Percentiles rank a stretch among this genome's conserved stretches.
phyloP scores from a whole-genome alignment of 495 filamentous ascomycete species.

The Aspergillus cavernicola region DNA sequence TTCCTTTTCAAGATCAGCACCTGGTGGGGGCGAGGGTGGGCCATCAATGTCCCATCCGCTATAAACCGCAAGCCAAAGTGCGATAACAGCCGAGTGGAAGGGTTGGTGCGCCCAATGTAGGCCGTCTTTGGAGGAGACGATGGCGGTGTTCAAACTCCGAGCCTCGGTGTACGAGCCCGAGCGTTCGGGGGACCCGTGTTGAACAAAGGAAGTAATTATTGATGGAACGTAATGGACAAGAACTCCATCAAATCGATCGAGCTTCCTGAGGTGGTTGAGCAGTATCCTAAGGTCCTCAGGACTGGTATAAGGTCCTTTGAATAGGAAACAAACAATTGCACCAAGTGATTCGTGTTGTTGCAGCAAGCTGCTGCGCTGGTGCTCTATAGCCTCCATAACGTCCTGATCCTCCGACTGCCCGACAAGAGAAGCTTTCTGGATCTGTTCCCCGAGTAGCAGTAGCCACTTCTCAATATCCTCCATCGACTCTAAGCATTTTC shows the following conservation, averaged over 20 bases:
- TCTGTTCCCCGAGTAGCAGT: constrained; percentile 63
- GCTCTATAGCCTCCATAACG: constrained; percentile 64
- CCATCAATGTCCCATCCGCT: constrained; percentile 81
- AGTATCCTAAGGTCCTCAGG: constrained; percentile 70
- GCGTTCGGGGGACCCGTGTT: constrained; percentile 71
- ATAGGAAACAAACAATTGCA: constrained; percentile 67
- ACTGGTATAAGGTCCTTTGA: constrained; percentile 66
- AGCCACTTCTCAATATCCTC: constrained; percentile 68
- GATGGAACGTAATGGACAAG: constrained; percentile 78
- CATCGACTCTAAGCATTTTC: constrained; percentile 71
- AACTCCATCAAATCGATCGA: constrained; percentile 68
- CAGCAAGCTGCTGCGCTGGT: constrained; percentile 66
- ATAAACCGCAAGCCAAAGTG: constrained; percentile 89
- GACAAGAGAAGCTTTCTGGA: constrained; percentile 65
- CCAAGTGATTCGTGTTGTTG: constrained; percentile 88
- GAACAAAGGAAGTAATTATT: constrained; percentile 65
- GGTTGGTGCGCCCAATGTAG: constrained; percentile 64
- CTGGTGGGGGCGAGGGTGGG: constrained; percentile 48
- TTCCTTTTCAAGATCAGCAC: constrained; percentile 60
- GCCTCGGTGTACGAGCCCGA: constrained; percentile 57
- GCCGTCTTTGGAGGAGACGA: constrained; percentile 60
- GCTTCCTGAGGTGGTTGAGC: constrained; percentile 56
- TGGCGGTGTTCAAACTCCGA: constrained; percentile 60
- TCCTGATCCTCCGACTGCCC: constrained; percentile 56
- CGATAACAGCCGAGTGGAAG: constrained; percentile 69